Evolutionary conservation across 2,329 filamentous ascomycete genomes (phyloP).

Genomic region (Aspergillus bombycis): DNA sequence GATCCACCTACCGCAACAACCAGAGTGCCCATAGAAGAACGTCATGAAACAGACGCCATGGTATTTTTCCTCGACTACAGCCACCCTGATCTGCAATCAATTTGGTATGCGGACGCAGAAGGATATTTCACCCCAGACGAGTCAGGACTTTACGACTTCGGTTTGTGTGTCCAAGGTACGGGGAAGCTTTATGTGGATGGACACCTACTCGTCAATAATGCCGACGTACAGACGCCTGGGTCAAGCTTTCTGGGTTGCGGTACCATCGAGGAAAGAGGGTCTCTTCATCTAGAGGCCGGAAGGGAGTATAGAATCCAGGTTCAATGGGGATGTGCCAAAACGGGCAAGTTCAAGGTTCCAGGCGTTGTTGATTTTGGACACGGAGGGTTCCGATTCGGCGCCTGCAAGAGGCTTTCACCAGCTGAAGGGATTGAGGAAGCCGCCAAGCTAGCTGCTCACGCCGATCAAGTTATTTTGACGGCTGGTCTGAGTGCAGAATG

Average conservation of each 20-base stretch:
- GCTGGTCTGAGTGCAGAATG: conserved; percentile 61
- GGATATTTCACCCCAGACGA: conserved; percentile 60
- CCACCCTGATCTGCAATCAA: conserved; percentile 53
- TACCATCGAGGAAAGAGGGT: conserved; percentile 63
- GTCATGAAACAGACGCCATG: conserved; percentile 44
- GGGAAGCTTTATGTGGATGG: conserved; percentile 65
- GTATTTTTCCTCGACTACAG: conserved; percentile 55
- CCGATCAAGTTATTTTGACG: conserved; percentile 75
- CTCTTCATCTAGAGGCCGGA: conserved; percentile 58
- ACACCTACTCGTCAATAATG: conserved; percentile 65
- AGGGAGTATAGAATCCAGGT: conserved; percentile 60
- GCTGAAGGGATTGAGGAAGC: conserved; percentile 43
- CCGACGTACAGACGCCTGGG: conserved; percentile 62
- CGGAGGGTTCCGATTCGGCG: conserved; percentile 64
- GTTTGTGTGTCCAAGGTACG: conserved; percentile 63
- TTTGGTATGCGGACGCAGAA: conserved; percentile 32
- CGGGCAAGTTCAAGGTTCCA: conserved; percentile 54
- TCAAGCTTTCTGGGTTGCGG: conserved; percentile 65
- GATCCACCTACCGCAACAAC: conserved; percentile 53
- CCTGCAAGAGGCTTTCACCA: conserved; percentile 44
- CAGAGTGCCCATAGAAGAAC: conserved; percentile 54
- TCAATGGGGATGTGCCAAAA: conserved; percentile 60
- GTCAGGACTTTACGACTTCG: conserved; percentile 63
- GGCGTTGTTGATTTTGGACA: conserved; percentile 53
- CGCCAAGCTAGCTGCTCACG: conserved; percentile 65